Base-by-base conservation (phyloP, 805 yeast genomes). In the Metschnikowia orientalis region DNA sequence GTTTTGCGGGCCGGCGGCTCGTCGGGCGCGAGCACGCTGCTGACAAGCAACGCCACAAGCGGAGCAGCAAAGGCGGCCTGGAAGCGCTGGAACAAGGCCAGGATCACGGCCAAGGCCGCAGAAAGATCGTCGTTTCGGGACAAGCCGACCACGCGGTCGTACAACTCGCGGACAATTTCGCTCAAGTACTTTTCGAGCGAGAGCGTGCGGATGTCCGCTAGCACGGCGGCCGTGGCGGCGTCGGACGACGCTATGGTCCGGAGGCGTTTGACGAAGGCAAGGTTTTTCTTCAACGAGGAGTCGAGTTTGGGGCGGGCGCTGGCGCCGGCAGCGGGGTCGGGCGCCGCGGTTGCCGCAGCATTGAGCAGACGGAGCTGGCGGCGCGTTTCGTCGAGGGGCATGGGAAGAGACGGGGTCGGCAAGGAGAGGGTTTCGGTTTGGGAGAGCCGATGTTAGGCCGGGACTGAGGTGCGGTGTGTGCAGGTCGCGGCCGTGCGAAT, bases 81-180 rank as follows among this genome's bases (percentile, higher is more conserved):
- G 50, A 88, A 87, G 35, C 96, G 63, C 55, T 83, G 95, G 57
- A 87, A 95, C 12, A 88, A 57, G 0, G 78, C 79, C 23, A 86
- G 74, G 0, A 80, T 67, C 1, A 87, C 70, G 44, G 81, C 88
- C 17, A 79, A 69, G 2, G 80, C 77, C 0, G 90, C 78, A 10
- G 47, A 40, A 1, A 83, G 53, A 50, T 86, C 95, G 6, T 70
- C 77, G 6, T 58, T 55, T 35, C 76, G 75, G 6, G 65, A 58
- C 5, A 75, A 67, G 42, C 67, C 74, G 9, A 64, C 34, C 6
- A 85, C 49, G 0, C 83, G 81, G 39, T 87, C 95, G 30, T 71
- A 63, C 0, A 79, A 54, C 0, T 87, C 76, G 2, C 75, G 59
- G 3, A 76, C 61, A 10, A 87, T 61, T 56, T 88, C 97, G 4